Base-by-base conservation (phyloP, 176 grass and related monocot genomes). In the Oryza glaberrima region DNA sequence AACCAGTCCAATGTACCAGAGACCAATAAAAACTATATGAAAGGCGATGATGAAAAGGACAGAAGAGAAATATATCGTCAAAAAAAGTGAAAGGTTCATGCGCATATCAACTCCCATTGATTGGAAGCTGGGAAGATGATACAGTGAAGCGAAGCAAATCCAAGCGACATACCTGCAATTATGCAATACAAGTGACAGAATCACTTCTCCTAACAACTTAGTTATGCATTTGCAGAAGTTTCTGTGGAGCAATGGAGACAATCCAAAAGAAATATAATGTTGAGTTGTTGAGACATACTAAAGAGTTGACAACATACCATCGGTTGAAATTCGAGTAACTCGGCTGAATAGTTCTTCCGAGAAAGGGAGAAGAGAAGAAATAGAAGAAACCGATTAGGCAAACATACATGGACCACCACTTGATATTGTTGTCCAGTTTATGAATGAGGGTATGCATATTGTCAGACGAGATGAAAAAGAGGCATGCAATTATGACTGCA, bases 331-430 rank as follows among this genome's bases (percentile, higher is more conserved):
- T 98, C 35, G 95, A 98, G 84, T 95, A 95, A 72, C 88, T 95
- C 23, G 95, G 95, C 32, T 91, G 91, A 81, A 98, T 95, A 72
- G 90, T 95, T 81, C 94, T 95, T 69, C 95, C 95, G 77, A 98
- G 88, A 75, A 98, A 98, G 30, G 92, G 92, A 16, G 90, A 93
- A 6, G 95, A 98, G 70, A 98, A 98, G 91, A 98, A 98, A 90
- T 95, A 95, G 86, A 98, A 98, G 89, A 98, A 98, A 60, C 95
- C 95, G 84, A 98, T 95, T 32, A 98, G 84, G 83, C 91, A 98
- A 74, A 95, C 81, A 84, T 98, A 95, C 95, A 98, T 95, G 84
- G 91, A 98, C 93, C 95, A 98, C 95, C 95, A 98, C 84, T 98
- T 98, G 65, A 98, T 88, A 67, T 95, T 98, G 8, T 30, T 90